phyloP scores from a whole-genome alignment of 1,284 basidiomycete genomes.

The Boletus sp. region DNA sequence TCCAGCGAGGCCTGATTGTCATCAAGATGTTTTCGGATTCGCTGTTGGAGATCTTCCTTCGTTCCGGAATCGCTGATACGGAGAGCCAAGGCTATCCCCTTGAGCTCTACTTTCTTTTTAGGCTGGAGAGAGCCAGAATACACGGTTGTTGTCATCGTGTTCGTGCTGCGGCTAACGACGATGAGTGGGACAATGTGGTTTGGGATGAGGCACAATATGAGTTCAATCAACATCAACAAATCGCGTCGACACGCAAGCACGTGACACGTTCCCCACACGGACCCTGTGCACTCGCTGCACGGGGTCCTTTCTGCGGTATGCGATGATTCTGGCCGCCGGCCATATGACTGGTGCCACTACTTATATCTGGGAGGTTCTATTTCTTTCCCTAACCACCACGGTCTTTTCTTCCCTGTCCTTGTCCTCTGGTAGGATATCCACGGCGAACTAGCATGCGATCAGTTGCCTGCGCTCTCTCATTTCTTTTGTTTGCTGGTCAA shows the following conservation, averaged over 20 bases:
- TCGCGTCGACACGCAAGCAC: constrained; percentile 29
- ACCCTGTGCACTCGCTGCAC: constrained; percentile 7
- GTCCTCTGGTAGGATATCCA: constrained; percentile 17
- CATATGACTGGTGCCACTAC: neutral
- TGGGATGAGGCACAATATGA: constrained; percentile 10
- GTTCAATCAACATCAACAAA: constrained; percentile 30
- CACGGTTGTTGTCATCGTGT: constrained; percentile 31
- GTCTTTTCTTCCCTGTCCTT: neutral
- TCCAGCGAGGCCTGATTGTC: constrained; percentile 48
- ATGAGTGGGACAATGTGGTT: constrained; percentile 5
- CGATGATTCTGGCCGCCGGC: neutral
- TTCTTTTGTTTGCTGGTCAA: constrained; percentile 51
- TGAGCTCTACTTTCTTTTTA: constrained; percentile 64
- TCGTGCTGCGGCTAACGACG: neutral
- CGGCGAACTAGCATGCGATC: constrained; percentile 24
- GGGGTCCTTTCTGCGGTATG: neutral
- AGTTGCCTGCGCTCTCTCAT: constrained; percentile 32
- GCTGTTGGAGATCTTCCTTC: constrained; percentile 54
- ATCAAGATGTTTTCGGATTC: constrained; percentile 61
- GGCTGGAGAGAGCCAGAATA: constrained; percentile 48
- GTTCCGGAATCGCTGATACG: constrained; percentile 52
- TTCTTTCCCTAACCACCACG: neutral
- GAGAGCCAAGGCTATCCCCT: constrained; percentile 54
- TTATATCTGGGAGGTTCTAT: neutral
- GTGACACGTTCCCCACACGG: constrained; percentile 19